Conservation (phyloP, 2,329 filamentous ascomycete species). For the Botrytis deweyae region DNA sequence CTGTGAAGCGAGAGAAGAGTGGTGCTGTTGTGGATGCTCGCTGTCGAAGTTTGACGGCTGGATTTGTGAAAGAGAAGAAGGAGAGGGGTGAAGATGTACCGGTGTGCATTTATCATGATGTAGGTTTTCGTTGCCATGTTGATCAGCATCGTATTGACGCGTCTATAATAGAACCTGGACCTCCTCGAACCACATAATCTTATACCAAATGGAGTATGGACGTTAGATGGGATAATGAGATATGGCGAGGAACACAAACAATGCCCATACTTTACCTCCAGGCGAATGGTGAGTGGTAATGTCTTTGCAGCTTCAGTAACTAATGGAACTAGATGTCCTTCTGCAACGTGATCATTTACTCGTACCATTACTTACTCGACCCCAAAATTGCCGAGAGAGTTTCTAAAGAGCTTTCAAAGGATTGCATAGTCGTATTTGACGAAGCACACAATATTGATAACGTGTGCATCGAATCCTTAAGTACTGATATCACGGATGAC, state of each 20-base stretch:
- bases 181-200: slow-evolving; percentile 92
- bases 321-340: slow-evolving; percentile 74
- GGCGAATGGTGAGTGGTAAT: slow-evolving; percentile 73
- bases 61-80: slow-evolving; percentile 97
- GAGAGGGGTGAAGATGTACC: slow-evolving; percentile 92
- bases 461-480: slow-evolving; percentile 95
- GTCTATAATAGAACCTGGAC: slow-evolving; percentile 72
- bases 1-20: slow-evolving; percentile 94
- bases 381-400: slow-evolving; percentile 86
- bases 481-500: slow-evolving; percentile 95
- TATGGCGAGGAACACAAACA: slow-evolving; percentile 97
- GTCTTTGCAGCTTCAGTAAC: neutral
- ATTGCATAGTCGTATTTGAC: slow-evolving; percentile 98
- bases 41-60: slow-evolving; percentile 91
- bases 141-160: slow-evolving; percentile 12
- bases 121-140: slow-evolving; percentile 42
- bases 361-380: slow-evolving; percentile 96
- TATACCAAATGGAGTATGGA: slow-evolving; percentile 93
- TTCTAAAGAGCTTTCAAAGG: slow-evolving; percentile 92
- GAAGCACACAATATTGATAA: slow-evolving; percentile 99
- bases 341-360: slow-evolving; percentile 99
- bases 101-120: slow-evolving; percentile 92
- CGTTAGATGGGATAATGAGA: slow-evolving; percentile 79
- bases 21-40: slow-evolving; percentile 91
- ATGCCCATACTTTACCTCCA: slow-evolving; percentile 93